Evolutionary conservation across 306 rosid species (phyloP), one percentile per base, ranked within the genome.

Genomic region (Cucumis cinereus): DNA sequence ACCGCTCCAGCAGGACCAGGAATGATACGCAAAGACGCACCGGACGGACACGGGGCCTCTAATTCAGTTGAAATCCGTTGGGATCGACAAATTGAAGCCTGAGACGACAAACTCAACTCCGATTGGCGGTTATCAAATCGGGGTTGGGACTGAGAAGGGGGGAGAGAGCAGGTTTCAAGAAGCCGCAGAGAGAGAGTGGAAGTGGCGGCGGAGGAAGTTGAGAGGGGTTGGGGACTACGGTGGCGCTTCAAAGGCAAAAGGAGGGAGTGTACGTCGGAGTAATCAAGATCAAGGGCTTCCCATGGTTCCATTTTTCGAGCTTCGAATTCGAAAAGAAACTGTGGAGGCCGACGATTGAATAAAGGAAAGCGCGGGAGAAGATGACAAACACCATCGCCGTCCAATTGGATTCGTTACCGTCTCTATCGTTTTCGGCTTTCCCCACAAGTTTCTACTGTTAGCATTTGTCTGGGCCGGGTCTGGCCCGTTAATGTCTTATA

Each of bases 1-100:
- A 90, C 79, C 0, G 84, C 83, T 47, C 96, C 92, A 73, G 98
- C 98, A 7, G 97, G 98, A 4, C 96, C 97, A 0, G 96, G 94
- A 86, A 93, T 87, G 33, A 84, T 83, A 13, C 23, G 40, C 33
- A 69, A 71, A 20, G 83, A 33, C 5, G 84, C 1, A 2, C 78
- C 4, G 5, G 80, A 23, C 15, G 73, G 40, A 36, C 69, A 54
- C 10, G 79, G 4, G 38, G 62, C 54, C 67, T 73, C 63, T 26
- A 66, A 24, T 41, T 24, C 40, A 40, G 78, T 11, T 35, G 76
- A 1, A 73, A 45, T 22, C 19, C 30, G 19, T 3, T 45, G 81
- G 24, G 82, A 64, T 30, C 56, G 79, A 40, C 78, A 77, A 62
- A 19, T 28, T 23, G 49, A 50, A 40, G 7, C 52, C 45, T 26